Evolutionary conservation across 169 alveolate genomes (phyloP), one percentile per base, ranked within the genome.

Genomic region (Cryptosporidium sp.): DNA sequence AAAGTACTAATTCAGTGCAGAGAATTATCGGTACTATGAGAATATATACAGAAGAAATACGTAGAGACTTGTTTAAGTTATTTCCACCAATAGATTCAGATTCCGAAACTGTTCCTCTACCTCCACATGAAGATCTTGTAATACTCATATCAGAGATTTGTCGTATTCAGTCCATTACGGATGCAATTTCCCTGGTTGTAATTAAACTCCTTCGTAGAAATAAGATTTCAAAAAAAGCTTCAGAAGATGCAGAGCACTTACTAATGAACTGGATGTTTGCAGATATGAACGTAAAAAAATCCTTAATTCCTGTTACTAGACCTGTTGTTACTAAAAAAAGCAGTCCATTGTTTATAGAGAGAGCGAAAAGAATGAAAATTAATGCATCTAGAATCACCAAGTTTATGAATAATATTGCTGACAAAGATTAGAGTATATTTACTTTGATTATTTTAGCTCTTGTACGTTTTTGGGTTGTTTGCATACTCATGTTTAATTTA

Each of bases 181-280:
- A 80, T 35, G 89, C 89, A 2, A 80, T 80, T 43, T 80, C 89
- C 8, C 39, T 23, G 16, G 89, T 80, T 29, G 65, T 48, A 59
- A 80, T 65, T 16, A 80, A 33, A 39, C 62, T 80, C n/a, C 71
- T 80, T 33, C 61, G 74, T 12, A 80, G 55, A 41, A 62, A 41
- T 45, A 80, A 48, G 33, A 10, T 39, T 33, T 61, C 80, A 16
- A 80, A 39, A 48, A 65, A 35, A 26, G 59, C 68, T 2, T 41
- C 89, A 6, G 68, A 62, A 45, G 89, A 80, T 43, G 89, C 89
- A 3, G 89, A 80, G 48, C 80, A 80, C 68, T 48, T 80, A 33
- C 51, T 80, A 9, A 62, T 80, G 73, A 52, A 80, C 26, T 80
- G 89, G 89, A 65, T 80, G 73, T 80, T 65, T 29, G 73, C 62